Percentiles rank a stretch among this genome's conserved stretches.
phyloP scores from a whole-genome alignment of 371 early-diverging fungal species.

The Mortierella sp. region DNA sequence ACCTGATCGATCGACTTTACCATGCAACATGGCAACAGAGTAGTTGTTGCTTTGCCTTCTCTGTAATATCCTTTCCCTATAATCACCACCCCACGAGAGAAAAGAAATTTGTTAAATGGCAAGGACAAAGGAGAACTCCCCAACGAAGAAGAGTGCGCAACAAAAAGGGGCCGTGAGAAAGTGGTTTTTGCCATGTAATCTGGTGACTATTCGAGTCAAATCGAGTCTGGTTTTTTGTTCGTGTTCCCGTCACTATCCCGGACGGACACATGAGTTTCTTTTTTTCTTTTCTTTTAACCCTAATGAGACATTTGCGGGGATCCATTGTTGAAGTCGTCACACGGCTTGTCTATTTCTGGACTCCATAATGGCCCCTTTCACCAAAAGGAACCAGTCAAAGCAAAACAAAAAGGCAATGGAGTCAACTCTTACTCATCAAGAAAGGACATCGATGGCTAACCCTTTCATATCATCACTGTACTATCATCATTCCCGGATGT shows the following conservation, averaged over 20 bases:
- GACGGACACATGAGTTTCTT: conserved; percentile 2
- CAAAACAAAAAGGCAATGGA: neutral
- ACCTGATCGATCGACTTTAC: neutral
- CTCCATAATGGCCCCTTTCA: neutral
- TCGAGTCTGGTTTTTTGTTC: neutral
- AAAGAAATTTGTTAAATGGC: neutral
- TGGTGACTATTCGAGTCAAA: neutral
- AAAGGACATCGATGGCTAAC: neutral
- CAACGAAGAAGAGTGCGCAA: neutral
- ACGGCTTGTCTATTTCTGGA: conserved; percentile 16
- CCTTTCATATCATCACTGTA: neutral
- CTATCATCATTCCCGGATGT: neutral
- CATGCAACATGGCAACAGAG: too few species aligned
- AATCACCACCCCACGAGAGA: neutral
- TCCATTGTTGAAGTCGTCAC: conserved; percentile 4
- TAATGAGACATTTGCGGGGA: conserved; percentile 13
- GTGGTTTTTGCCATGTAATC: neutral
- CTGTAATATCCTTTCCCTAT: neutral
- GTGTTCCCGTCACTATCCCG: neutral
- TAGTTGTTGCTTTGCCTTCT: neutral
- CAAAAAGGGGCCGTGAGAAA: conserved; percentile 7
- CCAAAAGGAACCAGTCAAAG: neutral
- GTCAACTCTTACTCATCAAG: neutral
- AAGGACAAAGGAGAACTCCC: neutral
- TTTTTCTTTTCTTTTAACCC: neutral